phyloP scores from a whole-genome alignment of 768 basidiomycete species.

The Amanita pallidorosea region DNA sequence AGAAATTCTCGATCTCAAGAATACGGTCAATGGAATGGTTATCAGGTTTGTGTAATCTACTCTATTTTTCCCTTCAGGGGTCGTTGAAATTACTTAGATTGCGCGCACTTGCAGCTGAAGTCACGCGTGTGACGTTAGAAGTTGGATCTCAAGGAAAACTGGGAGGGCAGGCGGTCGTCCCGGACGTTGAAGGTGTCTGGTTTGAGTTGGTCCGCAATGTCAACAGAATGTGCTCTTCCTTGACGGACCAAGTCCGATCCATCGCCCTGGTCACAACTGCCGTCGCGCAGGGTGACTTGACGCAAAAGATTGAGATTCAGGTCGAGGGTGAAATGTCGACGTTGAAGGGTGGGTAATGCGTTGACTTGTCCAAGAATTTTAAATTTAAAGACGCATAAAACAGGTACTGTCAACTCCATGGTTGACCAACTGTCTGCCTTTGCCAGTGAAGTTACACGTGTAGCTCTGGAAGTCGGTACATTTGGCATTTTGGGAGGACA shows the following conservation, averaged over 20 bases:
- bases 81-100: constrained; percentile 9
- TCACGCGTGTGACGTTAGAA: constrained; percentile 75
- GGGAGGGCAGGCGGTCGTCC: constrained; percentile 81
- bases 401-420: constrained; percentile 85
- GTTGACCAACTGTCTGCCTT: constrained; percentile 84
- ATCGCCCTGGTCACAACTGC: constrained; percentile 83
- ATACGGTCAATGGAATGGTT: constrained; percentile 53
- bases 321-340: constrained; percentile 82
- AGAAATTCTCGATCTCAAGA: constrained; percentile 79
- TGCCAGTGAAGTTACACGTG: constrained; percentile 71
- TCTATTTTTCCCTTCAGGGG: background rate
- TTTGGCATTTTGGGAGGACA: constrained; percentile 88
- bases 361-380: background rate
- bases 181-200: constrained; percentile 91
- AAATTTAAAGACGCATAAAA: background rate
- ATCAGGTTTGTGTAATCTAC: constrained; percentile 17
- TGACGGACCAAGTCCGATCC: constrained; percentile 74
- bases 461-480: constrained; percentile 85
- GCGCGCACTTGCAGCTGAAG: constrained; percentile 68
- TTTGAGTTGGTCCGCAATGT: constrained; percentile 72
- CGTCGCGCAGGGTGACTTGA: constrained; percentile 85
- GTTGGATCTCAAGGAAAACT: constrained; percentile 85
- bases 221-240: constrained; percentile 67
- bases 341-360: constrained; percentile 37
- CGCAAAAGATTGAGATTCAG: constrained; percentile 87